Percentiles rank a stretch among this genome's conserved stretches.
These are phyloP conservation scores for Suillus bovinus DNA, from an alignment of 768 basidiomycete genomes.

Conservation along the genomic window DNA sequence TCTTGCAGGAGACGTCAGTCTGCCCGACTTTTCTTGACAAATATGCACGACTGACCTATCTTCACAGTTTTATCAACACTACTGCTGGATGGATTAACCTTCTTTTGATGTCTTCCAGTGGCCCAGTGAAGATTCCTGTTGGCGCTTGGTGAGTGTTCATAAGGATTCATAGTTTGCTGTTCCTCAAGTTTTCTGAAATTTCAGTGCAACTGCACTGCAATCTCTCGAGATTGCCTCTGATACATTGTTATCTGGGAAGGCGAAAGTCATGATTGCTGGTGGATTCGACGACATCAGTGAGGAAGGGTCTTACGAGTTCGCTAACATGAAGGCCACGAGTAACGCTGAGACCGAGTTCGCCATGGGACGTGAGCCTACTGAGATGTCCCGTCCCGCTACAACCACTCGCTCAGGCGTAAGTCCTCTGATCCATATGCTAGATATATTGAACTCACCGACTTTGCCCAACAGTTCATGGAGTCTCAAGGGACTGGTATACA, in stretches of 20 bases:
- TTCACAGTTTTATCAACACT: constrained; percentile 91
- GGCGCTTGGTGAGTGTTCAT: constrained; percentile 80
- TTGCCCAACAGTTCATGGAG: constrained; percentile 82
- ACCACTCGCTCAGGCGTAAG: constrained; percentile 91
- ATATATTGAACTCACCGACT: constrained; percentile 10
- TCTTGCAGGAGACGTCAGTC: constrained; percentile 94
- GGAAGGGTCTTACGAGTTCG: constrained; percentile 98
- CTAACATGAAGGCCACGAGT: constrained; percentile 99
- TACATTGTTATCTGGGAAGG: constrained; percentile 91
- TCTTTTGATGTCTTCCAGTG: constrained; percentile 91
- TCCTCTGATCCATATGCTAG: constrained; percentile 13
- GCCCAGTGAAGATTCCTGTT: constrained; percentile 98
- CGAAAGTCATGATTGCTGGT: constrained; percentile 98
- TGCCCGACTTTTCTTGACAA: background rate
- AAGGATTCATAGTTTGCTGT: background rate
- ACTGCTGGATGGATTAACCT: constrained; percentile 98
- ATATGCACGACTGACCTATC: constrained; percentile 12
- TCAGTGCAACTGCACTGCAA: constrained; percentile 93
- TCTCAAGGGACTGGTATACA: constrained; percentile 96
- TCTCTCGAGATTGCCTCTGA: constrained; percentile 99
- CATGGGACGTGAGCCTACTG: constrained; percentile 98
- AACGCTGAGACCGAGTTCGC: constrained; percentile 97
- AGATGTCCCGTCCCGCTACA: constrained; percentile 98
- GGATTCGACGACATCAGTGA: constrained; percentile 98
- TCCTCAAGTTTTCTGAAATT: constrained; percentile 10